phyloP scores from a whole-genome alignment of 2,329 filamentous ascomycete species.

The Trichoderma koningiopsis region DNA sequence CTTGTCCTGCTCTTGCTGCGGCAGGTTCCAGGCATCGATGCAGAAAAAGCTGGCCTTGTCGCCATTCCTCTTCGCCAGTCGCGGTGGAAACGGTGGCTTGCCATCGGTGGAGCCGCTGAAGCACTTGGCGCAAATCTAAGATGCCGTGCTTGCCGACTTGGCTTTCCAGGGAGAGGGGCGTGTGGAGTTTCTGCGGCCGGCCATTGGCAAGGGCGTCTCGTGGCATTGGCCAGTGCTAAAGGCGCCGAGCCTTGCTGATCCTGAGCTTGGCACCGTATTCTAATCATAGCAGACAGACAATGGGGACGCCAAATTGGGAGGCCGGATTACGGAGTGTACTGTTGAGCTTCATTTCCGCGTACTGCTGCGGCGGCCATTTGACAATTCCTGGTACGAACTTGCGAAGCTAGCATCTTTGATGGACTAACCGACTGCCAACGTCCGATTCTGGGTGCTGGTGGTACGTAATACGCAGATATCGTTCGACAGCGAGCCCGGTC shows the following conservation, averaged over 20 bases:
- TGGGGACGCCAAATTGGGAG: neutral
- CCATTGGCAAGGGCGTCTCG: conserved; percentile 18
- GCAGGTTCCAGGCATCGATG: neutral
- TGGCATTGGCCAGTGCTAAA: conserved; percentile 18
- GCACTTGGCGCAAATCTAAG: conserved; percentile 23
- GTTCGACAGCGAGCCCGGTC: neutral
- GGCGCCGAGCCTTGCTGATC: conserved; percentile 7
- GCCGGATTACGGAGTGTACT: neutral
- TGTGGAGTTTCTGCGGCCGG: neutral
- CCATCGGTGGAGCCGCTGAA: conserved; percentile 12
- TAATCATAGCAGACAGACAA: conserved; percentile 1
- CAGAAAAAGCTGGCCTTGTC: neutral
- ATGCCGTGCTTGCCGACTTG: conserved; percentile 28
- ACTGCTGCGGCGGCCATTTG: neutral
- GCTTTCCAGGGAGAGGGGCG: conserved; percentile 18
- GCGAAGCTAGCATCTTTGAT: neutral
- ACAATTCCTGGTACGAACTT: neutral
- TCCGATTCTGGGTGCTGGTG: neutral
- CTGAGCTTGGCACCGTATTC: conserved; percentile 10
- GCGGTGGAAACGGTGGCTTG: conserved; percentile 22
- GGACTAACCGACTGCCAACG: neutral
- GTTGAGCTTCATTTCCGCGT: neutral
- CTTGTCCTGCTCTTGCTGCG: neutral
- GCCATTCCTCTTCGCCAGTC: conserved; percentile 7
- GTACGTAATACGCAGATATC: neutral